Conservation (phyloP, 345 rosid genomes). For the Eucalyptus paniculata region DNA sequence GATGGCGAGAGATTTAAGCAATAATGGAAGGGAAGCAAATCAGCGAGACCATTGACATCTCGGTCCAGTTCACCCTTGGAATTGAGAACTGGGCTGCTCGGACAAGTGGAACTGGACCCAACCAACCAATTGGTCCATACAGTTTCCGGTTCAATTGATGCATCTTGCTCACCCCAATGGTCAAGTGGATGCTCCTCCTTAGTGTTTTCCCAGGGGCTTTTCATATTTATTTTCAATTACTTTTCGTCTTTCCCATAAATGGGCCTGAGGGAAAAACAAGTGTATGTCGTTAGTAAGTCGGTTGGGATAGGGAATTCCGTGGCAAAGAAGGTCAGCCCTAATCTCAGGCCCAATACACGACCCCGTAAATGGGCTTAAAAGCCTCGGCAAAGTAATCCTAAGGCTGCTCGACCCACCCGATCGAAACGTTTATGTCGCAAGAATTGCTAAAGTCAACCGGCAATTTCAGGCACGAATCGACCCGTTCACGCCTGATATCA, state of each 20-base stretch:
- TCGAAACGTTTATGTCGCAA: neutral
- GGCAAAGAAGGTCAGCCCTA: neutral
- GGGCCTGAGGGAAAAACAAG: neutral
- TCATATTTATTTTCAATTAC: no score
- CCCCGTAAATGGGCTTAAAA: neutral
- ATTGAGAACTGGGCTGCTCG: rapidly evolving
- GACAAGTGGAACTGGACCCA: no score
- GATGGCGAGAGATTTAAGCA: no score
- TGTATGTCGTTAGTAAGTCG: neutral
- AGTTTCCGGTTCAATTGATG: rapidly evolving
- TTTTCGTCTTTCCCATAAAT: neutral
- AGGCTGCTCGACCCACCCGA: neutral
- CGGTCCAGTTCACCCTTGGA: rapidly evolving
- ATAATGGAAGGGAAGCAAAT: no score
- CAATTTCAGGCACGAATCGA: neutral
- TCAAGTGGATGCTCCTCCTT: neutral
- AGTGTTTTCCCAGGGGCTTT: neutral
- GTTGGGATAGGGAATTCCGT: neutral
- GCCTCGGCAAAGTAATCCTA: neutral
- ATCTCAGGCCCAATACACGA: neutral
- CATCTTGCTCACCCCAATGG: no score
- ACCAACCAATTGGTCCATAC: rapidly evolving
- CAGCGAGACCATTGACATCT: no score
- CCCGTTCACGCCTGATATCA: neutral
- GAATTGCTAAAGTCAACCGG: neutral